Evolutionary conservation across 768 basidiomycete species (phyloP), one percentile per base, ranked within the genome.

Genomic region (Xanthoconium stramineum): DNA sequence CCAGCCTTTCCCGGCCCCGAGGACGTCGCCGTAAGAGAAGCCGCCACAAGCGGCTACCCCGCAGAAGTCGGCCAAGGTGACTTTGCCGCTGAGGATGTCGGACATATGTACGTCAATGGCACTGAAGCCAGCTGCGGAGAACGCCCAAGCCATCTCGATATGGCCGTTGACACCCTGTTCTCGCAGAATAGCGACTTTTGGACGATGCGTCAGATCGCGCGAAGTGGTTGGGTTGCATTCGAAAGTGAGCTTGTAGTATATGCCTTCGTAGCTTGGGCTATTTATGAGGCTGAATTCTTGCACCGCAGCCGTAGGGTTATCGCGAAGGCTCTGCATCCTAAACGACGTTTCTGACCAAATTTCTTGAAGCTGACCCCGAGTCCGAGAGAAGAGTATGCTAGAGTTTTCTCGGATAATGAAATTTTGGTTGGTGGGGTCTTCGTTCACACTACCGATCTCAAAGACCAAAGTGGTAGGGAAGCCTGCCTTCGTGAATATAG

Each of bases 121-220:
- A 62, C 92, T 88, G 69, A 99, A 99, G 11, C 97, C 97, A 10
- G 94, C 94, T 3, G 83, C 89, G 8, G 86, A 81, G 76, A 99
- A 98, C 29, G 95, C 84, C 94, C 94, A 99, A 1, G 90, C 97
- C 97, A 99, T 98, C 76, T 99, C 97, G 32, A 91, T 78, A 48
- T 98, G 95, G 3, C 97, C 97, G 69, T 99, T 99, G 56, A 98
- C 94, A 58, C 97, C 97, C 69, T 98, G 97, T 72, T 99, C 97
- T 48, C 97, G 88, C 32, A 99, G 81, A 63, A 99, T 93, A 24
- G 95, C 96, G 30, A 99, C 91, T 69, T 84, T 88, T 9, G 97
- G 97, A 1, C 89, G 84, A 48, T 70, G 71, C 61, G 78, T 72
- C 53, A 83, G 60, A 50, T 62, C 56, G n/a, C 69, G 69, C 17